Conservation (phyloP, 2,329 filamentous ascomycete species). For the Colletotrichum sp. region DNA sequence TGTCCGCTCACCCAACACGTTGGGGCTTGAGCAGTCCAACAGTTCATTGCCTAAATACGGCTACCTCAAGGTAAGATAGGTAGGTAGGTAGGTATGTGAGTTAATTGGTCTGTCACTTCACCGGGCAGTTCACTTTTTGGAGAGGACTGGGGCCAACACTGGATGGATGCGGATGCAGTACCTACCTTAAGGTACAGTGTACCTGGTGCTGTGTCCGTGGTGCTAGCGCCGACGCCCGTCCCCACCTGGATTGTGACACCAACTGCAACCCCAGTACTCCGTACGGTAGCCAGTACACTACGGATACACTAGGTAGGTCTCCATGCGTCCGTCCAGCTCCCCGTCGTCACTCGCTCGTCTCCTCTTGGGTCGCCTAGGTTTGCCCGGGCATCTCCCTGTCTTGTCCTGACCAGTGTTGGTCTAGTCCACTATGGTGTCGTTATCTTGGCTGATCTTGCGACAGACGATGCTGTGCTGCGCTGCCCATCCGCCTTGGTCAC, state of each 20-base stretch:
- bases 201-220: neutral
- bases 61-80: neutral
- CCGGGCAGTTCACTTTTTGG: neutral
- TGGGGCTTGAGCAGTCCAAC: neutral
- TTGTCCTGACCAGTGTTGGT: neutral
- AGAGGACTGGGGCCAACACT: neutral
- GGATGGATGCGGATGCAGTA: neutral
- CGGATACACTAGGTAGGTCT: neutral
- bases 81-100: neutral
- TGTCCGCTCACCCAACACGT: neutral
- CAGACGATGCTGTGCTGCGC: neutral
- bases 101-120: neutral
- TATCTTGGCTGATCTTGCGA: neutral
- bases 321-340: neutral
- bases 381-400: neutral
- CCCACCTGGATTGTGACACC: constrained; percentile 1
- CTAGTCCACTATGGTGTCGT: neutral
- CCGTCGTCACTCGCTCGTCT: neutral
- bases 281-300: neutral
- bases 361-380: neutral
- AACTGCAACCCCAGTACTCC: neutral
- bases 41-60: neutral
- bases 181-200: neutral
- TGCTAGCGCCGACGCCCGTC: neutral
- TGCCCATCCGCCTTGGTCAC: neutral